Evolutionary conservation across 192 early-diverging fungal species (phyloP).

Genomic region (Cladochytrium replicatum): DNA sequence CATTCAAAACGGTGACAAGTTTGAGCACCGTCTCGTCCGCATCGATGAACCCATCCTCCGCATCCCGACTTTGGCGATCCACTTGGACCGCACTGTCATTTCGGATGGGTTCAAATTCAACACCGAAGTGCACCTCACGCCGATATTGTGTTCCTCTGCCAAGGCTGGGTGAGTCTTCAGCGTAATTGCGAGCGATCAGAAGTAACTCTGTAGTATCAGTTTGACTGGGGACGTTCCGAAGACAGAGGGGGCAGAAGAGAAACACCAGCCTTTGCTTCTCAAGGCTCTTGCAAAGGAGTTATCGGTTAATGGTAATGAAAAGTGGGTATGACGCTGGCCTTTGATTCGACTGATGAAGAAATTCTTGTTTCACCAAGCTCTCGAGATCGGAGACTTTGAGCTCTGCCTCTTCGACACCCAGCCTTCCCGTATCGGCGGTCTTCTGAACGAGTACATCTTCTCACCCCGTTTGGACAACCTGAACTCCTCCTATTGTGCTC

Average conservation of each 20-base stretch:
- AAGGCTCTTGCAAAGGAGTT: constrained; percentile 69
- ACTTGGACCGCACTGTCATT: constrained; percentile 78
- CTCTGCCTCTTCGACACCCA: constrained; percentile 95
- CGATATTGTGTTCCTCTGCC: constrained; percentile 54
- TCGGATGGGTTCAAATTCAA: constrained; percentile 83
- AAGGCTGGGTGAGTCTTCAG: constrained; percentile 14
- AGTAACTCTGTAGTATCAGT: too few relatives aligned
- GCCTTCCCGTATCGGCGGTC: constrained; percentile 78
- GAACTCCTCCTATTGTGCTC: constrained; percentile 84
- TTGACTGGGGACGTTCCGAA: too few relatives aligned
- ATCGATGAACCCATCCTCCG: constrained; percentile 85
- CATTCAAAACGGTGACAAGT: constrained; percentile 57
- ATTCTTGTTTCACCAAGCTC: too few relatives aligned
- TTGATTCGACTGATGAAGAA: constrained; percentile 2
- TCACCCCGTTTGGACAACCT: constrained; percentile 92
- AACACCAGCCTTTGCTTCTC: constrained; percentile 79
- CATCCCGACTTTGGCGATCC: constrained; percentile 94
- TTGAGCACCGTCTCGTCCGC: constrained; percentile 63
- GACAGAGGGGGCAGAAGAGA: constrained; percentile 26
- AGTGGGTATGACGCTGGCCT: too few relatives aligned
- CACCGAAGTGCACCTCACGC: constrained; percentile 86
- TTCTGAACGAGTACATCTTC: constrained; percentile 87
- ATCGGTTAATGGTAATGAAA: constrained; percentile 41
- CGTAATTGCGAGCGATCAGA: too few relatives aligned
- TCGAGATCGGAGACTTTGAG: constrained; percentile 90